These are phyloP conservation scores for Xylariaceae sp. DNA, from an alignment of 2,329 filamentous ascomycete genomes.

Conservation along the genomic window DNA sequence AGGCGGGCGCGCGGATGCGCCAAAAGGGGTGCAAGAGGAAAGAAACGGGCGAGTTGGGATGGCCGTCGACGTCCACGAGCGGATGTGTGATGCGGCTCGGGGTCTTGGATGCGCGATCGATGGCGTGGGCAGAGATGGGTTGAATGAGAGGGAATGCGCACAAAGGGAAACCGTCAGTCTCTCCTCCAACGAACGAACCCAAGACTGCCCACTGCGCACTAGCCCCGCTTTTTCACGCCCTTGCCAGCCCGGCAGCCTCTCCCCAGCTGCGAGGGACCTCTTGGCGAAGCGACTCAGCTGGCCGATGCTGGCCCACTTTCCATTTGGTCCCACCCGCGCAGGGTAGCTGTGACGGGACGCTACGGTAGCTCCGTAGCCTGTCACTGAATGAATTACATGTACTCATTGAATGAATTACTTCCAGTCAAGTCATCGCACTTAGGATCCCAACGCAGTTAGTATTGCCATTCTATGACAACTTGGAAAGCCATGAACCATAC, in stretches of 20 bases:
- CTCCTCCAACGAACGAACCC: slow-evolving; percentile 19
- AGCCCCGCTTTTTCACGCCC: slow-evolving; percentile 31
- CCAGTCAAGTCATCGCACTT: no score
- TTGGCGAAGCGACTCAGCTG: no score
- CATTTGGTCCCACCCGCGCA: no score
- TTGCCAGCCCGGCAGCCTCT: slow-evolving; percentile 23
- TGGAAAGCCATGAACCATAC: no score
- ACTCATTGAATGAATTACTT: no score
- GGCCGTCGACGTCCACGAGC: slow-evolving; percentile 56
- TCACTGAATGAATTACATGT: no score
- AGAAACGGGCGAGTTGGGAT: slow-evolving; percentile 51
- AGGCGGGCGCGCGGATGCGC: slow-evolving; percentile 42
- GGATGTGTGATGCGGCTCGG: slow-evolving; percentile 51
- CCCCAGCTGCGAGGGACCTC: slow-evolving; percentile 4
- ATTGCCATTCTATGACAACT: no score
- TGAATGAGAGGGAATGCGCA: slow-evolving; percentile 32
- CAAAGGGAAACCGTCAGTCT: slow-evolving; percentile 25
- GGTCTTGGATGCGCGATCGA: slow-evolving; percentile 57
- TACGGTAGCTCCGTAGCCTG: no score
- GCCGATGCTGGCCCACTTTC: no score
- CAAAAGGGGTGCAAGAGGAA: slow-evolving; percentile 53
- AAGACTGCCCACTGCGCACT: slow-evolving; percentile 2
- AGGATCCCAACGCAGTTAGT: no score
- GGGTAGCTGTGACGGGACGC: no score
- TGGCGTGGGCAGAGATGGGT: slow-evolving; percentile 38